Evolutionary conservation across 495 filamentous ascomycete genomes (phyloP).

Genomic region (Penicillium ucsense): DNA sequence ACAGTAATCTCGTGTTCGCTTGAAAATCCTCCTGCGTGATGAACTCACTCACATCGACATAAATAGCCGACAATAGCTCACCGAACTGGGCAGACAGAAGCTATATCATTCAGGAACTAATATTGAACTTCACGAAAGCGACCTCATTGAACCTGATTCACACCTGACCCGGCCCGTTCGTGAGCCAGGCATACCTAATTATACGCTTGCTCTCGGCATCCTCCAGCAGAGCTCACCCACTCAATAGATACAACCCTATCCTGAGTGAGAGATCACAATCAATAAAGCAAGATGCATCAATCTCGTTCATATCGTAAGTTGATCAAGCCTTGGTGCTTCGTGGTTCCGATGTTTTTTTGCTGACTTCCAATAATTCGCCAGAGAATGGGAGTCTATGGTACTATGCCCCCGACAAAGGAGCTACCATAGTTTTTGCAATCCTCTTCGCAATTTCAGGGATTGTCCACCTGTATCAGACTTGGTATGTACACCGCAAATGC

Average conservation of each 20-base stretch:
- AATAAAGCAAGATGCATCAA: conserved; percentile 2
- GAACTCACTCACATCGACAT: too few species aligned
- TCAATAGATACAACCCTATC: too few species aligned
- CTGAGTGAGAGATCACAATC: too few species aligned
- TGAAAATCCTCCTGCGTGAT: not conserved
- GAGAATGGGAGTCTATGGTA: conserved; percentile 50
- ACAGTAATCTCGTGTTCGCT: conserved; percentile 15
- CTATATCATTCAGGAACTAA: too few species aligned
- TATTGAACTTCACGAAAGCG: too few species aligned
- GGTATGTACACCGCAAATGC: conserved; percentile 24
- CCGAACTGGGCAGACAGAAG: too few species aligned
- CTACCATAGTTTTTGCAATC: conserved; percentile 56
- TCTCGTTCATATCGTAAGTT: conserved; percentile 10
- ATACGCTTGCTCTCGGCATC: too few species aligned
- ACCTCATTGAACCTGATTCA: too few species aligned
- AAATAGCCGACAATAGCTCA: too few species aligned
- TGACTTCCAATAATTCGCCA: conserved; percentile 1
- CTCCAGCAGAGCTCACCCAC: too few species aligned
- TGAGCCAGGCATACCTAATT: too few species aligned
- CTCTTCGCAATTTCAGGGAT: conserved; percentile 51
- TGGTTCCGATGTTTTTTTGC: not conserved
- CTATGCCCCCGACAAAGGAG: conserved; percentile 67
- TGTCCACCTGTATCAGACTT: conserved; percentile 53
- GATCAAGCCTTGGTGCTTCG: not conserved
- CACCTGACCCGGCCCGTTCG: too few species aligned